Percentiles rank a stretch among this genome's conserved stretches.
Conservation (phyloP, 2,329 filamentous ascomycete genomes). For the Aspergillus luchuensis region DNA sequence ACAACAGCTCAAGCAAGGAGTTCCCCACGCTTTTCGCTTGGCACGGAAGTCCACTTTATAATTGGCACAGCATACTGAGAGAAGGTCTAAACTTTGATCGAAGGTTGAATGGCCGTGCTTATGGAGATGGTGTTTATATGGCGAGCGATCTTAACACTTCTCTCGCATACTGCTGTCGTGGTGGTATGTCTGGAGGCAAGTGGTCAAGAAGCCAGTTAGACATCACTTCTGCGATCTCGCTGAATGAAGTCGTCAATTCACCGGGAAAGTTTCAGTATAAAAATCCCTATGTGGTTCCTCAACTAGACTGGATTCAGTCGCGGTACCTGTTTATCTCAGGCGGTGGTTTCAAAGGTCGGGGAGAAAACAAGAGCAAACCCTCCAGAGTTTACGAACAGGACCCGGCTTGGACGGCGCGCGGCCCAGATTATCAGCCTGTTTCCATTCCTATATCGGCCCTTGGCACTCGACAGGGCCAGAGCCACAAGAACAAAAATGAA, state of each 20-base stretch:
- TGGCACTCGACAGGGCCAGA: slow-evolving; percentile 44
- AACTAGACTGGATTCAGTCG: slow-evolving; percentile 86
- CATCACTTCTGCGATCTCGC: slow-evolving; percentile 62
- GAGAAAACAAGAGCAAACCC: background rate
- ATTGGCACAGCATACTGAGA: slow-evolving; percentile 90
- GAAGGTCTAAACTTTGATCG: slow-evolving; percentile 74
- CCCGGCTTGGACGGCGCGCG: slow-evolving; percentile 41
- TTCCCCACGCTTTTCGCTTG: slow-evolving; percentile 79
- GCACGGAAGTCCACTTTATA: slow-evolving; percentile 75
- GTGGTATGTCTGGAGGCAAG: too few species aligned
- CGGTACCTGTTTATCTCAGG: slow-evolving; percentile 73
- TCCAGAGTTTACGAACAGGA: slow-evolving; percentile 41
- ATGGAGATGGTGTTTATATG: slow-evolving; percentile 81
- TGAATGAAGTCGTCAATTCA: slow-evolving; percentile 84
- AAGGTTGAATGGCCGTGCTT: slow-evolving; percentile 66
- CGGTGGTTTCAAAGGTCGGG: slow-evolving; percentile 26
- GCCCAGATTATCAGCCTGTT: slow-evolving; percentile 41
- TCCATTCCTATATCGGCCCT: slow-evolving; percentile 57
- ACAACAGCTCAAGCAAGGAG: slow-evolving; percentile 41
- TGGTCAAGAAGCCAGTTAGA: slow-evolving; percentile 72
- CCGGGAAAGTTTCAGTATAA: slow-evolving; percentile 59
- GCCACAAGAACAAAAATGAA: slow-evolving; percentile 16
- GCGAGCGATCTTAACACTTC: slow-evolving; percentile 63
- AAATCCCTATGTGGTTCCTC: slow-evolving; percentile 62
- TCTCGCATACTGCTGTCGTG: background rate